Percentiles rank a stretch among this genome's conserved stretches.
Evolutionary conservation across 176 grass and related monocot genomes (phyloP).

Genomic region (Elymus sibiricus): DNA sequence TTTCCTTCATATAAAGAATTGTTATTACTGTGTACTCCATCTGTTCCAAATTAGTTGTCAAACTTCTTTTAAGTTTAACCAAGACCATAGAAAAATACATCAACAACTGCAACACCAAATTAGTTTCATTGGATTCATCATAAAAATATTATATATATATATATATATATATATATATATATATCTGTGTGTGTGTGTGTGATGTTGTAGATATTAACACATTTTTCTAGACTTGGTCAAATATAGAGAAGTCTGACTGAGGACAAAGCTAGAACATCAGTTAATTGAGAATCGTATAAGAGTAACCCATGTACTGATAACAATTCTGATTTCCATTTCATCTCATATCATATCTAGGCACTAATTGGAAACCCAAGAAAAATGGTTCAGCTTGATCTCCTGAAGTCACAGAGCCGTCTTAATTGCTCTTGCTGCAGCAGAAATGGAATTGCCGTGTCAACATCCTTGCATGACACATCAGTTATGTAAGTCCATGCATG

Average conservation of each 20-base stretch:
- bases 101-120: not conserved
- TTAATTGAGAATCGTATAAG: not conserved
- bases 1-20: conserved; percentile 17
- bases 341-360: conserved; percentile 36
- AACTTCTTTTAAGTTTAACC: not conserved
- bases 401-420: conserved; percentile 60
- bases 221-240: not conserved
- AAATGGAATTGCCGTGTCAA: conserved; percentile 41
- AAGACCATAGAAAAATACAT: not conserved
- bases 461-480: conserved; percentile 78
- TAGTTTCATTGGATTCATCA: not conserved
- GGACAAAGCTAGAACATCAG: not conserved
- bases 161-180: too few relatives aligned
- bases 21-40: not conserved
- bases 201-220: not conserved
- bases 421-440: conserved; percentile 68
- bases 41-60: not conserved
- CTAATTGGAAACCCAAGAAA: conserved; percentile 88
- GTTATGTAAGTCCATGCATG: conserved; percentile 58
- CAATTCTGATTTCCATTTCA: conserved; percentile 19
- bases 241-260: not conserved
- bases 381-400: conserved; percentile 86
- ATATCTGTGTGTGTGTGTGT: too few relatives aligned
- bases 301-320: not conserved
- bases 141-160: not conserved